Base-by-base conservation (phyloP, 2,329 filamentous ascomycete species). In the Thermothelomyces thermophilus region DNA sequence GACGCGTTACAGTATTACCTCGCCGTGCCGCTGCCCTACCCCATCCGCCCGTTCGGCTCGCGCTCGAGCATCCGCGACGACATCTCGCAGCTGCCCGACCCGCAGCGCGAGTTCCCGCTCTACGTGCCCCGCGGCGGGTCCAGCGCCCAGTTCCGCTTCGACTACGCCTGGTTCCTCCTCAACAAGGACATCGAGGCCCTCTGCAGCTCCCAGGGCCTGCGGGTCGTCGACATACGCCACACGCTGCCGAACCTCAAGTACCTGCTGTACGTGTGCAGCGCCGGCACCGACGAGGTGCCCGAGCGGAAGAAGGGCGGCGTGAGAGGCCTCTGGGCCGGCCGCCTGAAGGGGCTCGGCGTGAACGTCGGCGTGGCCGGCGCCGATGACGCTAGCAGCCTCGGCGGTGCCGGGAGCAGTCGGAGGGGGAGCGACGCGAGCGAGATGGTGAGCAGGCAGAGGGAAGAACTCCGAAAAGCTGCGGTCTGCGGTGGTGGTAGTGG, bases 231-330 rank as follows among this genome's bases (percentile, higher is more conserved):
- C 62, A 89, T 96, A 16, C 80, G 93, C 4, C 89, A 97, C 59
- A 95, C 91, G 0, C 71, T 97, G 6, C 90, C 91, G 1, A 98
- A 98, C 63, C 73, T 98, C 9, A 95, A 95, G 65, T 96, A 95
- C 60, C 72, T 97, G 14, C 72, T 97, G 2, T 95, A 94, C 60
- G 84, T 97, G 2, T 85, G 90, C 58, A 93, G 87, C 28, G 88
- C 90, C 0, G 90, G 90, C 0, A 84, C 65, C 1, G 76, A 79
- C 24, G 77, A 84, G 50, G 66, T 84, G 2, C 81, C 81, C 0
- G 77, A 78, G 60, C 70, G 81, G 34, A 84, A 82, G 55, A 72
- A 72, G 35, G 81, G 81, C 11, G 81, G 80, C 9, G 74, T 84
- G 0, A 68, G 79, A 24, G 81, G 80, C 0, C 63, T 84, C 2